These are phyloP conservation scores for Acrocalymma vagum DNA, from an alignment of 2,329 filamentous ascomycete species.

Conservation along the genomic window DNA sequence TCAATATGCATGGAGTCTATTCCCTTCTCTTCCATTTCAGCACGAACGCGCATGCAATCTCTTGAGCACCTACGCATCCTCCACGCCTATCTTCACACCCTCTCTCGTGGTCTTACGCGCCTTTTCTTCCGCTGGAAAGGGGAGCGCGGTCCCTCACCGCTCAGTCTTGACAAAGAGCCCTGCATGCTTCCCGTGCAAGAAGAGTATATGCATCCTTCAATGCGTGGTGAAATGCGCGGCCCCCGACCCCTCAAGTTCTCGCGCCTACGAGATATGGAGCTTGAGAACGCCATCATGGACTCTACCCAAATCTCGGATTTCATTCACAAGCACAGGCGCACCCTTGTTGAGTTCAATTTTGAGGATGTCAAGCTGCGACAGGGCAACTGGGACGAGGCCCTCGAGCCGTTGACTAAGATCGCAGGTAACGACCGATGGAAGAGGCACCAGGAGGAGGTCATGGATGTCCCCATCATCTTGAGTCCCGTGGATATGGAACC, in stretches of 20 bases:
- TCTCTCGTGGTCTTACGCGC: constrained; percentile 72
- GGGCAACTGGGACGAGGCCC: constrained; percentile 82
- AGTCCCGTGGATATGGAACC: constrained; percentile 43
- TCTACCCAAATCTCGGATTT: constrained; percentile 75
- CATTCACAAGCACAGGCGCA: constrained; percentile 71
- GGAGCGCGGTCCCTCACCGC: constrained; percentile 74
- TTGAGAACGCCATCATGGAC: constrained; percentile 78
- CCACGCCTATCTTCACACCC: constrained; percentile 79
- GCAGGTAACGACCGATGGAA: constrained; percentile 52
- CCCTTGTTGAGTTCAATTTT: constrained; percentile 81
- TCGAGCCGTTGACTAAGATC: constrained; percentile 71
- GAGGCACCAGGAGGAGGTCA: constrained; percentile 50
- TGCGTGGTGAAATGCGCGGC: constrained; percentile 39
- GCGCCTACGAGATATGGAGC: constrained; percentile 71
- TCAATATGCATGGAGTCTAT: constrained; percentile 74
- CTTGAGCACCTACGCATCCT: constrained; percentile 70
- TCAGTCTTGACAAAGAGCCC: constrained; percentile 74
- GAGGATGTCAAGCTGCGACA: constrained; percentile 75
- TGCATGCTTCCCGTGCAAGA: constrained; percentile 66
- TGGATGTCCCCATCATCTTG: constrained; percentile 52
- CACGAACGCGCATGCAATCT: constrained; percentile 70
- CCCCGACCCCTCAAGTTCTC: constrained; percentile 67
- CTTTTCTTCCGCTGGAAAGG: constrained; percentile 82
- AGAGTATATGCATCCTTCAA: constrained; percentile 39
- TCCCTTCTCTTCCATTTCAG: constrained; percentile 64